These are phyloP conservation scores for Aspergillus japonicus DNA, from an alignment of 2,329 filamentous ascomycete species.

Conservation along the genomic window DNA sequence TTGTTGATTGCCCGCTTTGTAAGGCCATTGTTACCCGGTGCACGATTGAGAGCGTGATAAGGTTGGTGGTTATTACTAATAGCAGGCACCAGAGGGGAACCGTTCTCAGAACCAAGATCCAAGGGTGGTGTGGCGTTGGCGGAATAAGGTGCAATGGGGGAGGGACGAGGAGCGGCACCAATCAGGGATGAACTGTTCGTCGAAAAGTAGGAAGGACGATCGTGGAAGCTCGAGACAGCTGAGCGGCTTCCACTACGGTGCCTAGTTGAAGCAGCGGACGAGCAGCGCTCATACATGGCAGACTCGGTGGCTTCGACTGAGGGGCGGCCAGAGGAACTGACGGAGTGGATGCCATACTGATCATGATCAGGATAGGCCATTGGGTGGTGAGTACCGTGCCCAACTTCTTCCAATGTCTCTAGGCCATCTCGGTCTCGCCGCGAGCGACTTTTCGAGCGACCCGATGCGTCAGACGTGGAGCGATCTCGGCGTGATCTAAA, in stretches of 20 bases:
- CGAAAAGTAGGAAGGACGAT: constrained; percentile 32
- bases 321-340: constrained; percentile 37
- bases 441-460: constrained; percentile 55
- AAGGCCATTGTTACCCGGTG: constrained; percentile 29
- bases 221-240: constrained; percentile 35
- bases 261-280: constrained; percentile 42
- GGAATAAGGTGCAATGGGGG: constrained; percentile 50
- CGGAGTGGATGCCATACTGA: constrained; percentile 25
- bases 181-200: constrained; percentile 35
- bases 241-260: constrained; percentile 41
- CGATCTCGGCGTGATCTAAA: constrained; percentile 49
- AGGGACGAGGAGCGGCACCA: constrained; percentile 43
- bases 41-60: constrained; percentile 29
- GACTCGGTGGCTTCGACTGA: constrained; percentile 36
- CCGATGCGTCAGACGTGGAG: constrained; percentile 55
- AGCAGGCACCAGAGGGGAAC: constrained; percentile 37
- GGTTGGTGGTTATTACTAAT: constrained; percentile 18
- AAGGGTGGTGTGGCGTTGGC: constrained; percentile 56
- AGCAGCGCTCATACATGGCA: constrained; percentile 33
- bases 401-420: constrained; percentile 50
- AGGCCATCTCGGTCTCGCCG: constrained; percentile 56
- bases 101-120: constrained; percentile 43
- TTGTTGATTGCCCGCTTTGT: constrained; percentile 62
- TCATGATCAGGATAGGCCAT: constrained; percentile 27
- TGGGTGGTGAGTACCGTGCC: constrained; percentile 32